Conservation (phyloP, 1,139 yeast genomes). For the Taphrina pruni region DNA sequence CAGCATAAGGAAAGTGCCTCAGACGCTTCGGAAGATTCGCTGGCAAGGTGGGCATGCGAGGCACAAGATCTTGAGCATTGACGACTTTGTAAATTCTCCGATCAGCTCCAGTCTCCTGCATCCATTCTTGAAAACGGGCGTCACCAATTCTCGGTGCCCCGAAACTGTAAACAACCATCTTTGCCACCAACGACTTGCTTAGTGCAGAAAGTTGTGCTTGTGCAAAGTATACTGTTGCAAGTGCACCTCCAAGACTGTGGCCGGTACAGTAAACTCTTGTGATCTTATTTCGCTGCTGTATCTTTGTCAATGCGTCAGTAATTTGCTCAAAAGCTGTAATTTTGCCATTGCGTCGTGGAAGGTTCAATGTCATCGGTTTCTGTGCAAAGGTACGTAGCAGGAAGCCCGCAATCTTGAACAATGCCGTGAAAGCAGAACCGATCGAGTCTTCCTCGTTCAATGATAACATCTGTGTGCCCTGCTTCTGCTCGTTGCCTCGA, state of each 20-base stretch:
- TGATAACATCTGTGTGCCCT: constrained; percentile 10
- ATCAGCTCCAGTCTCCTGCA: constrained; percentile 20
- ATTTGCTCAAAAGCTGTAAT: constrained; percentile 40
- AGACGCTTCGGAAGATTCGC: constrained; percentile 14
- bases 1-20: constrained; percentile 32
- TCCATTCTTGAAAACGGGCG: constrained; percentile 25
- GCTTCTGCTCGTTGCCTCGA: neutral
- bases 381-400: constrained; percentile 17
- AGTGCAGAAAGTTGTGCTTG: constrained; percentile 29
- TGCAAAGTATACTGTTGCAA: constrained; percentile 37
- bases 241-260: constrained; percentile 37
- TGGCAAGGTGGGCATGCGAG: constrained; percentile 32
- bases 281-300: neutral
- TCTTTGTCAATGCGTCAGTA: neutral
- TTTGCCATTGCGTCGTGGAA: constrained; percentile 30
- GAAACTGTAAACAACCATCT: constrained; percentile 29
- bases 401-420: constrained; percentile 25
- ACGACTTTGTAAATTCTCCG: constrained; percentile 27
- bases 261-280: constrained; percentile 29
- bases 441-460: constrained; percentile 24
- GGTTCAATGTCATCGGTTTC: constrained; percentile 28
- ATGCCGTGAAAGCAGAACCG: constrained; percentile 27
- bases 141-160: constrained; percentile 37
- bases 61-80: constrained; percentile 39
- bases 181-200: constrained; percentile 2